Evolutionary conservation across 495 filamentous ascomycete species (phyloP), one percentile per base, ranked within the genome.

Genomic region (Penicillium odoratum): DNA sequence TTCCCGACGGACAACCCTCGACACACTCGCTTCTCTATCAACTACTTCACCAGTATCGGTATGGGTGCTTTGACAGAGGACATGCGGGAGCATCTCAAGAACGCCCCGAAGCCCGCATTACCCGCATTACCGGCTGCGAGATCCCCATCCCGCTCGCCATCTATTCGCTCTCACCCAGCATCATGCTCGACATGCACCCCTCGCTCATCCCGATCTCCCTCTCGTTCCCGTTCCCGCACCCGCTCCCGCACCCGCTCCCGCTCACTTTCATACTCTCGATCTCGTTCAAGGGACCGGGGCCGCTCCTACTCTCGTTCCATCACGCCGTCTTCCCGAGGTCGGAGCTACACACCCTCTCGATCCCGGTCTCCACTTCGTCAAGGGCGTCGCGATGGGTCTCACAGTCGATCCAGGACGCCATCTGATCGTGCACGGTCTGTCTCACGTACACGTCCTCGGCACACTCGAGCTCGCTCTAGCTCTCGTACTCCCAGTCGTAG

Each of bases 21-120:
- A 55, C 91, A 96, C 72, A 93, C 91, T 13, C 86, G 94, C 44
- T 99, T 99, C 79, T 90, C 93, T 18, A 95, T 98, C 84, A 99
- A 99, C 72, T 99, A 96, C 76, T 98, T 98, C 72, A 99, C 94
- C 7, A 91, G 90, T 62, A 93, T 99, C 69, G 91, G 92, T 57
- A 92, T 99, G 87, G 94, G 94, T 72, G 84, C 81, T 31, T 75
- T 99, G 61, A 99, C 94, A 11, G 95, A 98, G 61, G 89, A 92
- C 61, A 97, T 98, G 93, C 85, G 94, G 63, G 90, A 92, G 62
- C 85, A 85, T 67, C 77, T 98, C 53, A 90, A 92, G 68, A 96
- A 92, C 66, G 83, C 89, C 65, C 89, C 93, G 25, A 89, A 90
- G 63, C 88, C 92, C 42, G 77, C 85, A 4, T 71, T 86, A 18